Evolutionary conservation across 2,329 filamentous ascomycete genomes (phyloP).

Genomic region (Leptographium flavum): DNA sequence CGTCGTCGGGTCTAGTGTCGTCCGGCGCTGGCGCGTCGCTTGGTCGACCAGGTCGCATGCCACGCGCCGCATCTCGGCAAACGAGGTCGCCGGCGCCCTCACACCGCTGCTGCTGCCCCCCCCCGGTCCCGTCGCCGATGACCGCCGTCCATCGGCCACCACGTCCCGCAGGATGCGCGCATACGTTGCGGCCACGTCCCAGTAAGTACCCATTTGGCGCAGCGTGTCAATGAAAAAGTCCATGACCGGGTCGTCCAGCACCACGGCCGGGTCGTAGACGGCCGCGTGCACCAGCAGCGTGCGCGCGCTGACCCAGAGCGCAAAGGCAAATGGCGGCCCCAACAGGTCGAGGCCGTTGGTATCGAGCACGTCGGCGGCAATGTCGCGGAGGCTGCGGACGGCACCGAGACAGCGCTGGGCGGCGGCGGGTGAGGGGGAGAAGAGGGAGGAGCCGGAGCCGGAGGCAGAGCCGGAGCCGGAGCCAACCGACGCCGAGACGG

Average conservation of each 20-base stretch:
- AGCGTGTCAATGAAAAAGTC: slow-evolving; percentile 72
- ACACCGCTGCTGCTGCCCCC: too few species aligned
- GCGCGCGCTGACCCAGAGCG: slow-evolving; percentile 79
- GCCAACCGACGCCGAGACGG: too few species aligned
- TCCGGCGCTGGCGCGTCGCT: slow-evolving; percentile 63
- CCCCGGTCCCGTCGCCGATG: too few species aligned
- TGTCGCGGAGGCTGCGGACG: slow-evolving; percentile 66
- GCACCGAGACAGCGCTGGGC: slow-evolving; percentile 70
- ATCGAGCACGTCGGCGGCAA: slow-evolving; percentile 64
- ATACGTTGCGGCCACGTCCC: slow-evolving; percentile 76
- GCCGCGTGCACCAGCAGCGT: slow-evolving; percentile 83
- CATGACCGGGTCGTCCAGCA: slow-evolving; percentile 57
- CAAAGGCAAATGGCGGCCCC: slow-evolving; percentile 83
- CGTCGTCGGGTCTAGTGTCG: slow-evolving; percentile 39
- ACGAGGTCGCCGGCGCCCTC: too few species aligned
- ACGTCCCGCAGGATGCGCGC: slow-evolving; percentile 66
- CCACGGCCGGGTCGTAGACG: slow-evolving; percentile 25
- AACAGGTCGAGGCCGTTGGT: slow-evolving; percentile 65
- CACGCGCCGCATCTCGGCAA: too few species aligned
- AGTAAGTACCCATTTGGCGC: slow-evolving; percentile 65
- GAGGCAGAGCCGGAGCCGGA: slow-evolving; percentile 51
- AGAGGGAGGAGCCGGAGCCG: slow-evolving; percentile 55
- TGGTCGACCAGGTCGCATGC: slow-evolving; percentile 82
- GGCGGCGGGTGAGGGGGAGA: slow-evolving; percentile 75
- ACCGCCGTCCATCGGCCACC: slow-evolving; percentile 23